A percentile compares a stretch with the other conserved stretches of the same genome.
Conservation (phyloP, 495 filamentous ascomycete species). For the Penicillium malachiteum region DNA sequence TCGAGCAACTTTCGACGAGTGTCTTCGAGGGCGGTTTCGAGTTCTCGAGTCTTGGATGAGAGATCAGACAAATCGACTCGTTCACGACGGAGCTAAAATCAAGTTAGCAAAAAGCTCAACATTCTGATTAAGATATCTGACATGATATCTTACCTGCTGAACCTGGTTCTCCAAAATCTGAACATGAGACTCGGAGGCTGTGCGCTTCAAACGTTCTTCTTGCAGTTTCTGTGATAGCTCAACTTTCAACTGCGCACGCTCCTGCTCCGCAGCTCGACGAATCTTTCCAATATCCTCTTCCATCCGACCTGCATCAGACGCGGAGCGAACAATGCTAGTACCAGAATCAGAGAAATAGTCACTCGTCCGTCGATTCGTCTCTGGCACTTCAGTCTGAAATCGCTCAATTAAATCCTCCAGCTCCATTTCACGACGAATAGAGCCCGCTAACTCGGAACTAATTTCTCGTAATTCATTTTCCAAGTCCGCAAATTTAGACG, state of each 20-base stretch:
- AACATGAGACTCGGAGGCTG: constrained; percentile 76
- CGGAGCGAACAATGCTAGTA: constrained; percentile 76
- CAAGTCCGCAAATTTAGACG: constrained; percentile 64
- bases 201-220: constrained; percentile 73
- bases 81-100: constrained; percentile 46
- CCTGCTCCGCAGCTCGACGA: constrained; percentile 82
- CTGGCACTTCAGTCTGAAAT: constrained; percentile 69
- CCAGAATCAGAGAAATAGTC: constrained; percentile 98
- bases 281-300: constrained; percentile 82
- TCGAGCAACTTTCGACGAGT: constrained; percentile 76
- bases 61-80: constrained; percentile 42
- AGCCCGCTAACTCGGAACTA: constrained; percentile 85
- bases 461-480: constrained; percentile 93
- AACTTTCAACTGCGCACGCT: constrained; percentile 82
- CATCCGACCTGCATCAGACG: constrained; percentile 54
- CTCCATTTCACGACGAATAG: constrained; percentile 94
- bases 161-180: constrained; percentile 75
- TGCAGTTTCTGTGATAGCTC: constrained; percentile 80
- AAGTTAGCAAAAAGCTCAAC: constrained; percentile 2
- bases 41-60: constrained; percentile 55
- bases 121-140: neutral
- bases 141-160: constrained; percentile 46
- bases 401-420: constrained; percentile 90
- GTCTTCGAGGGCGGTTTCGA: constrained; percentile 79
- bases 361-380: constrained; percentile 72